Base-by-base conservation (phyloP, 139 green algal species). In the Chlorella sp. region DNA sequence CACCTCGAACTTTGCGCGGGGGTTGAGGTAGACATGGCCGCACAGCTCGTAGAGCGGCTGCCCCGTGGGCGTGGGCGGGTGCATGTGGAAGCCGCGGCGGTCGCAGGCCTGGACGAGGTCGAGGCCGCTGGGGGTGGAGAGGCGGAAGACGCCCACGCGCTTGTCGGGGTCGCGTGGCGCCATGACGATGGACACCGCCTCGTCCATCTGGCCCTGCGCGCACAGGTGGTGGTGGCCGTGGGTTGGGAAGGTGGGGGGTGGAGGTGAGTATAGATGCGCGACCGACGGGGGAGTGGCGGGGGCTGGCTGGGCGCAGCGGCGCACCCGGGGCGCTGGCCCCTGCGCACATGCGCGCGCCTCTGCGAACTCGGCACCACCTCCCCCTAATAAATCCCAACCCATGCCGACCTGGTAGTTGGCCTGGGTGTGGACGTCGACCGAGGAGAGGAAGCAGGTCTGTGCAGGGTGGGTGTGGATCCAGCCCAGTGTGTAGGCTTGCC, bases 391-490 rank as follows among this genome's bases (percentile, higher is more conserved):
- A n/a, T n/a, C 1, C 69, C 41, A 38, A 23, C 9, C 45, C 14
- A 7, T 2, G 3, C 72, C 8, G 48, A 86, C 84, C 79, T 90
- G 85, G 82, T 96, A 97, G 66, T 89, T 85, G 61, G 83, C 93
- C 58, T 96, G 91, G 0, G 95, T 99, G 88, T 99, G 95, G 3
- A 99, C 82, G 73, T 99, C 95, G 21, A 99, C 87, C 8, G 87
- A 95, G 0, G 92, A 97, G 65, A 99, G 87, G 87, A 99, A 99
- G 87, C 95, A 99, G 23, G 93, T 92, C 84, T 97, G 93, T 29
- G 93, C 93, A 36, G 95, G 95, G 86, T 99, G 95, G 4, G 95
- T 99, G 87, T 98, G 95, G 71, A 98, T 97, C 95, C 95, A 98
- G 51, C 95, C 95, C 41, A 99, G 73, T 21, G 95, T 89, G 83